Percentiles rank a stretch among this genome's conserved stretches.
Evolutionary conservation across 768 basidiomycete genomes (phyloP).

Genomic region (Xanthoconium stramineum): DNA sequence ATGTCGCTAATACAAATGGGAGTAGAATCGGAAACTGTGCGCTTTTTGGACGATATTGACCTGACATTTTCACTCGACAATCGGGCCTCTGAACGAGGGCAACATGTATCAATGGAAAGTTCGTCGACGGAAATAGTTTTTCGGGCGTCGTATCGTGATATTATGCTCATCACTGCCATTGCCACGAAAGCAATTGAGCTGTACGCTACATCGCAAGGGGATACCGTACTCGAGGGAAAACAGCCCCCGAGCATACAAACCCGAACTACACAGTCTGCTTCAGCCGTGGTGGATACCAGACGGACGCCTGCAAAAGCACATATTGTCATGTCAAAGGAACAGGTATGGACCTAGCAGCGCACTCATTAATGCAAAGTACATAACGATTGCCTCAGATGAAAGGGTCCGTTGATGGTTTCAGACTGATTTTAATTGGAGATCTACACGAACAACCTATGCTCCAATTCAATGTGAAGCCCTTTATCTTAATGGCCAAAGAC

Average conservation of each 20-base stretch:
- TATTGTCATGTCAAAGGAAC: conserved; percentile 72
- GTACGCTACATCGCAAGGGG: conserved; percentile 47
- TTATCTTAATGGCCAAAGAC: conserved; percentile 78
- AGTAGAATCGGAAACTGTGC: conserved; percentile 72
- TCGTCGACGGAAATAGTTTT: conserved; percentile 80
- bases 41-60: conserved; percentile 92
- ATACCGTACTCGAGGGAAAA: conserved; percentile 3
- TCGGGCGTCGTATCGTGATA: conserved; percentile 93
- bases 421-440: conserved; percentile 91
- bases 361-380: background rate
- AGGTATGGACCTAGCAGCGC: conserved; percentile 46
- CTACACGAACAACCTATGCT: conserved; percentile 92
- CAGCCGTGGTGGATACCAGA: conserved; percentile 3
- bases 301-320: conserved; percentile 35
- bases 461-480: conserved; percentile 83
- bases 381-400: conserved; percentile 53
- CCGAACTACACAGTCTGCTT: background rate
- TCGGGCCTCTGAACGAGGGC: conserved; percentile 63
- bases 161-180: conserved; percentile 82
- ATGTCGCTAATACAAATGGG: conserved; percentile 96
- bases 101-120: conserved; percentile 83
- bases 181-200: conserved; percentile 83
- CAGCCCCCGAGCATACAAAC: conserved; percentile 9
- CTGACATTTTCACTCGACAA: conserved; percentile 84
- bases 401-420: conserved; percentile 86